Evolutionary conservation across 306 rosid genomes (phyloP).

Genomic region (Astragalus membranaceus): DNA sequence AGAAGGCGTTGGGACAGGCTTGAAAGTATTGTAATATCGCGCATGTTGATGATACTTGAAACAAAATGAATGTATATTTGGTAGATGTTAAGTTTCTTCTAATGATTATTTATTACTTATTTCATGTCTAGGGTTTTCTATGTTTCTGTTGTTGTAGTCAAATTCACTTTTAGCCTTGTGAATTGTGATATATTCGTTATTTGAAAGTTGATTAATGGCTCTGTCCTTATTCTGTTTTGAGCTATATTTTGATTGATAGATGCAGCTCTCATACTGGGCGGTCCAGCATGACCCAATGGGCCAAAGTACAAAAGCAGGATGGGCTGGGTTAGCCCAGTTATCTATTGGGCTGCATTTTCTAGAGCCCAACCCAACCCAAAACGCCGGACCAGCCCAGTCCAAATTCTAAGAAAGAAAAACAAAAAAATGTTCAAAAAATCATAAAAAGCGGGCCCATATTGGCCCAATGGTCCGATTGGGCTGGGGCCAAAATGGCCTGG

Average conservation of each 20-base stretch:
- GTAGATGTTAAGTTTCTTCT: slow-evolving; percentile 11
- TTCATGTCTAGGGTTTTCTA: neutral
- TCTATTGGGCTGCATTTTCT: too few relatives aligned
- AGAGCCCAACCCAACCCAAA: too few relatives aligned
- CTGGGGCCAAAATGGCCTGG: too few relatives aligned
- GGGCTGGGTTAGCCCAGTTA: too few relatives aligned
- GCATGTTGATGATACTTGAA: neutral
- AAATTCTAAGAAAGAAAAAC: too few relatives aligned
- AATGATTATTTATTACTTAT: slow-evolving; percentile 5
- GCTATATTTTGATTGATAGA: neutral
- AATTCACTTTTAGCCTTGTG: slow-evolving; percentile 6
- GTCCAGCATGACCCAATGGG: too few relatives aligned
- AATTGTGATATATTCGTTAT: neutral
- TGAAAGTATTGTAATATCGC: slow-evolving; percentile 23
- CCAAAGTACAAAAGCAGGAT: too few relatives aligned
- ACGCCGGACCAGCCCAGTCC: too few relatives aligned
- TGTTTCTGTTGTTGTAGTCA: neutral
- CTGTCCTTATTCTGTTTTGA: neutral
- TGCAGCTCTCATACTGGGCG: neutral
- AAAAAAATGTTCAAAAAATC: too few relatives aligned
- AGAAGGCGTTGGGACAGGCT: slow-evolving; percentile 52
- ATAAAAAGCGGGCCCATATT: too few relatives aligned
- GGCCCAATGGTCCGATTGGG: too few relatives aligned
- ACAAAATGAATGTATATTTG: slow-evolving; percentile 22
- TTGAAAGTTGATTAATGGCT: neutral